Base-by-base conservation (phyloP, 371 early-diverging fungal species). In the Mortierella sp. region DNA sequence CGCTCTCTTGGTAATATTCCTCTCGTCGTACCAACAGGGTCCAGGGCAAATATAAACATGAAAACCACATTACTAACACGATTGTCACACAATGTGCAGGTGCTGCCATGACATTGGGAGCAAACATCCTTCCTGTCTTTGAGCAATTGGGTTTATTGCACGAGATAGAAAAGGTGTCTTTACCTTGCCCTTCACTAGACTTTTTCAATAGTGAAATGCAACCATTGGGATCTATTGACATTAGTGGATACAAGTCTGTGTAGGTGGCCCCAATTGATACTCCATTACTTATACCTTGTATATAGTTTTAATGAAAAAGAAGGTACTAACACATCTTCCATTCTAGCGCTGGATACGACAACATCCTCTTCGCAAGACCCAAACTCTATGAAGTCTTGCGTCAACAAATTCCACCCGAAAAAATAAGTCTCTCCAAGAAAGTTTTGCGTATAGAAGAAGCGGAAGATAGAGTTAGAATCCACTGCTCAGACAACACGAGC, bases 51-150 rank as follows among this genome's bases (percentile, higher is more conserved):
- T n/a, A n/a, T n/a, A n/a, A n/a, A n/a, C n/a, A n/a, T n/a, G n/a
- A n/a, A n/a, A n/a, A n/a, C n/a, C n/a, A n/a, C n/a, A n/a, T n/a
- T n/a, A n/a, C n/a, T n/a, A n/a, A n/a, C n/a, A n/a, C n/a, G n/a
- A n/a, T n/a, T n/a, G n/a, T n/a, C n/a, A n/a, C n/a, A n/a, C n/a
- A n/a, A n/a, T n/a, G n/a, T 19, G 49, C 5, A 68, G 68, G 68
- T 32, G 45, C 61, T 2, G 69, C 56, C 23, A 61, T 68, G 61
- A 35, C 68, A 17, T 61, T 68, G 10, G 61, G 55, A 10, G 51
- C 68, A 0, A 68, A 61, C 29, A 61, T 62, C 34, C 35, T 69
- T 10, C 68, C 68, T 13, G 59, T 61, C 23, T 61, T 68, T 53
- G 68, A 68, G 55, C 68, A 68, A 22, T 26, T 69, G 17, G 69